phyloP scores from a whole-genome alignment of 805 yeast genomes.

The Candida xiaguanensis region DNA sequence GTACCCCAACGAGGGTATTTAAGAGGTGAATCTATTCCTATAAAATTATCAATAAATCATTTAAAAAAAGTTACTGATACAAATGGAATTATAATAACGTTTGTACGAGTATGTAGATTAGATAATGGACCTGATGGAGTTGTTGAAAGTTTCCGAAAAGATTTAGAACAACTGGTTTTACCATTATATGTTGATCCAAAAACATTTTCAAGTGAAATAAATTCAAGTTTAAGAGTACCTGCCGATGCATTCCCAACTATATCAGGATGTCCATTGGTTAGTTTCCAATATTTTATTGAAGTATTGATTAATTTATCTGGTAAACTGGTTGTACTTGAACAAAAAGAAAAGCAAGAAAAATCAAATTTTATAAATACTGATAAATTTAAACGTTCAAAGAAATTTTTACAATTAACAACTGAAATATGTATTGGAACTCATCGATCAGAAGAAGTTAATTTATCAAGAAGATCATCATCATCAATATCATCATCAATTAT shows the following conservation, averaged over 20 bases:
- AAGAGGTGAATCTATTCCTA: slow-evolving; percentile 76
- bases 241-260: slow-evolving; percentile 85
- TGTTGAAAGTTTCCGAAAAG: slow-evolving; percentile 76
- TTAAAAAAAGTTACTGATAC: slow-evolving; percentile 65
- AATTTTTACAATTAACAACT: slow-evolving; percentile 76
- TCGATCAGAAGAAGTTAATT: slow-evolving; percentile 32
- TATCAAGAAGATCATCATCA: slow-evolving; percentile 11
- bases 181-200: slow-evolving; percentile 78
- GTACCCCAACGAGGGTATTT: slow-evolving; percentile 64
- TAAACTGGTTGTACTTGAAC: slow-evolving; percentile 37
- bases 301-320: slow-evolving; percentile 78
- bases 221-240: slow-evolving; percentile 68
- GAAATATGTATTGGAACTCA: slow-evolving; percentile 82
- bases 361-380: slow-evolving; percentile 71
- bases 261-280: slow-evolving; percentile 62
- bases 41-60: slow-evolving; percentile 64
- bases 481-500: neutral
- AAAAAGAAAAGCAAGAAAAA: slow-evolving; percentile 25
- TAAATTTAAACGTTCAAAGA: slow-evolving; percentile 65
- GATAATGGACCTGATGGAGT: slow-evolving; percentile 57
- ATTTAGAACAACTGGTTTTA: slow-evolving; percentile 68
- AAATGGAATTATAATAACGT: slow-evolving; percentile 72
- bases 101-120: slow-evolving; percentile 72
- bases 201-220: slow-evolving; percentile 52
- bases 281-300: slow-evolving; percentile 83